Evolutionary conservation across 805 yeast genomes (phyloP).

Genomic region (Yamadazyma kitorensis): DNA sequence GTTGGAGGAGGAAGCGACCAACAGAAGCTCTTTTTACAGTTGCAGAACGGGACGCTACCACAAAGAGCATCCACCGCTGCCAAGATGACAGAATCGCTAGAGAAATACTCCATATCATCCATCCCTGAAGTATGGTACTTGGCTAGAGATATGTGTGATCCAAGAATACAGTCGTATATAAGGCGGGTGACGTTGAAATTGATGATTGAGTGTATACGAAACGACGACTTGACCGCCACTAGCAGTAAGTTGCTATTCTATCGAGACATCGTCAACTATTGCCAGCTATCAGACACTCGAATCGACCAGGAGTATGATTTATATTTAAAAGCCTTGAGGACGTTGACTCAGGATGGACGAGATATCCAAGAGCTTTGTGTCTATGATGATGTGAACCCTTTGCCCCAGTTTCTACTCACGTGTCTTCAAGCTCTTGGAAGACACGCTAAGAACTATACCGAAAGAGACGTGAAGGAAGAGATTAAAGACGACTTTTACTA

Average conservation of each 20-base stretch:
- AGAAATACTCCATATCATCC: conserved; percentile 51
- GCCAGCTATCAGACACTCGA: conserved; percentile 28
- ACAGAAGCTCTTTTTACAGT: conserved; percentile 35
- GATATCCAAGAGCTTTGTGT: conserved; percentile 51
- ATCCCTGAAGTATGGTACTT: conserved; percentile 77
- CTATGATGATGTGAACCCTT: conserved; percentile 31
- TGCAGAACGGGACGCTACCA: conserved; percentile 34
- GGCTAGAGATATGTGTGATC: conserved; percentile 51
- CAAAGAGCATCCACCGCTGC: conserved; percentile 50
- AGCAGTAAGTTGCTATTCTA: conserved; percentile 55
- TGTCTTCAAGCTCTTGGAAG: conserved; percentile 13
- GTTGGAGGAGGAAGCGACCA: conserved; percentile 45
- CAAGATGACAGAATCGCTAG: conserved; percentile 48
- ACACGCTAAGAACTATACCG: conserved; percentile 9
- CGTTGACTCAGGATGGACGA: conserved; percentile 51
- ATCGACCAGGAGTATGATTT: conserved; percentile 51
- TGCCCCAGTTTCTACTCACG: conserved; percentile 16
- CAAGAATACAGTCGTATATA: conserved; percentile 28
- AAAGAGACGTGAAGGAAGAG: conserved; percentile 5
- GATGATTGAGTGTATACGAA: conserved; percentile 52
- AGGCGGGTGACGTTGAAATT: conserved; percentile 51
- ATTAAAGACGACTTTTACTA: conserved; percentile 10
- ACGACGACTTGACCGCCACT: conserved; percentile 49
- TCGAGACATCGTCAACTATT: conserved; percentile 49
- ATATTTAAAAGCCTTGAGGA: conserved; percentile 45